phyloP scores from a whole-genome alignment of 2,329 filamentous ascomycete genomes.

The Massarina eburnea region DNA sequence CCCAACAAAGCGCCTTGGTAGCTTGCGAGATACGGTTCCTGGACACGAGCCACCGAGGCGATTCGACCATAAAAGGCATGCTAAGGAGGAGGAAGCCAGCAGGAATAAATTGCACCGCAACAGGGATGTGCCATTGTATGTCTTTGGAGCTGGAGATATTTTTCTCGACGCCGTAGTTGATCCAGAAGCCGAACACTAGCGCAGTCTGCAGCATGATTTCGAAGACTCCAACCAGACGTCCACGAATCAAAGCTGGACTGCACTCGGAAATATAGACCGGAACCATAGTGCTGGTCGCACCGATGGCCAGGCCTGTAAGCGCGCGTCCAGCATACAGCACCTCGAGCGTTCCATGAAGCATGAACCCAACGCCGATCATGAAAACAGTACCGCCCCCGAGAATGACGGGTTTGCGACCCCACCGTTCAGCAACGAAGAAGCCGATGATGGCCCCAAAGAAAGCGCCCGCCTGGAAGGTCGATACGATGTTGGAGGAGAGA shows the following conservation, averaged over 20 bases:
- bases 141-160: constrained; percentile 10
- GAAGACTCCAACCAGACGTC: constrained; percentile 67
- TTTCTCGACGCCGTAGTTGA: constrained; percentile 22
- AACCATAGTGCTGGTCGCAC: constrained; percentile 6
- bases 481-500: no score
- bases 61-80: not conserved
- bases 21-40: constrained; percentile 31
- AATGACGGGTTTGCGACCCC: constrained; percentile 82
- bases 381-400: constrained; percentile 67
- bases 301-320: constrained; percentile 38
- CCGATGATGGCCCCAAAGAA: no score
- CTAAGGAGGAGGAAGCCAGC: constrained; percentile 8
- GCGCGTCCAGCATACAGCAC: constrained; percentile 42
- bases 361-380: constrained; percentile 65
- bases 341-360: no score
- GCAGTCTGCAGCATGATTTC: constrained; percentile 57
- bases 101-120: constrained; percentile 23
- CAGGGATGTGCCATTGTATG: constrained; percentile 18
- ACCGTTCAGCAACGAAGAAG: constrained; percentile 68
- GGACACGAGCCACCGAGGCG: constrained; percentile 20
- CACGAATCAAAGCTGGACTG: constrained; percentile 56
- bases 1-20: constrained; percentile 40
- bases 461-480: no score
- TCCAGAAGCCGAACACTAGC: constrained; percentile 60
- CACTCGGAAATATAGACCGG: constrained; percentile 48